These are phyloP conservation scores for Aspergillus calidoustus DNA, from an alignment of 2,329 filamentous ascomycete genomes.

Conservation along the genomic window DNA sequence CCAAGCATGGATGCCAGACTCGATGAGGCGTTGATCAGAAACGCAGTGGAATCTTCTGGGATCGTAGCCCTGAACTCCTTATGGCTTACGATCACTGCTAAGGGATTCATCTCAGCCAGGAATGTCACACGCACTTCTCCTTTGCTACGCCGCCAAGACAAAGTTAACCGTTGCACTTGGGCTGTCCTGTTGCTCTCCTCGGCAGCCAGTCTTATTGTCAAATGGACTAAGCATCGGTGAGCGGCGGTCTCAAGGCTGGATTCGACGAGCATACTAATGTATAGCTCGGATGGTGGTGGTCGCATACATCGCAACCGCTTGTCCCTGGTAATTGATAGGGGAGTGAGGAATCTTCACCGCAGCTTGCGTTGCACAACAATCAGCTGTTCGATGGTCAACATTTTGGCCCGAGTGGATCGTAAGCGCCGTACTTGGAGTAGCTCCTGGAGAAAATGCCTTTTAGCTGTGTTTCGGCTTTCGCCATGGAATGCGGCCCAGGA, in stretches of 20 bases:
- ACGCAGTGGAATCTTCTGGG: conserved; percentile 5
- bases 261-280: conserved; percentile 1
- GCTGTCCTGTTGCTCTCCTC: too few species aligned
- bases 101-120: conserved; percentile 7
- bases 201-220: conserved; percentile 6
- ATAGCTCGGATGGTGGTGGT: neutral
- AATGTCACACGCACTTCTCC: conserved; percentile 18
- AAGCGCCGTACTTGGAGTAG: too few species aligned
- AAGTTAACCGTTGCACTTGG: conserved; percentile 4
- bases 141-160: conserved; percentile 12
- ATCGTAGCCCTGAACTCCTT: neutral
- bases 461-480: conserved; percentile 29
- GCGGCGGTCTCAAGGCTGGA: neutral
- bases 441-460: too few species aligned
- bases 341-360: too few species aligned
- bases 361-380: too few species aligned
- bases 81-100: conserved; percentile 2
- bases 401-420: too few species aligned
- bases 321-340: conserved; percentile 1
- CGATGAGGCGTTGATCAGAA: conserved; percentile 9
- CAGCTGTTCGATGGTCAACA: too few species aligned
- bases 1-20: too few species aligned
- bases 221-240: conserved; percentile 4
- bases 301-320: neutral
- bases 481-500: conserved; percentile 29